Evolutionary conservation across 805 yeast genomes (phyloP).

Genomic region (Alloascoidea hylecoeti): DNA sequence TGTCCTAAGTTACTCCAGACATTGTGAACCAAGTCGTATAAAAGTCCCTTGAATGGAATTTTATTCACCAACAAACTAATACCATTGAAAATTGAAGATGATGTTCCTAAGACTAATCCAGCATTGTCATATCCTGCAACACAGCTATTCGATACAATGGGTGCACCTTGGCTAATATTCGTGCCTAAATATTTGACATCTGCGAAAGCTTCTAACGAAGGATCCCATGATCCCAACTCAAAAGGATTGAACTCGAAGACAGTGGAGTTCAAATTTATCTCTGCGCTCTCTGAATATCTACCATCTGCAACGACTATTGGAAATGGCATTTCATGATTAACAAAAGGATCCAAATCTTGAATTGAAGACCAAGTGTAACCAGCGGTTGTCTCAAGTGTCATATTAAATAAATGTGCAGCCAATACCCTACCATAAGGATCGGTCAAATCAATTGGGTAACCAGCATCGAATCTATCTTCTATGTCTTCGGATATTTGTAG

Average conservation of each 20-base stretch:
- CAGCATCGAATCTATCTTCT: conserved; percentile 42
- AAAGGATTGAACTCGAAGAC: conserved; percentile 28
- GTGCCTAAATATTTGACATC: conserved; percentile 58
- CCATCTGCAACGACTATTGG: conserved; percentile 39
- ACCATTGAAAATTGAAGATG: conserved; percentile 23
- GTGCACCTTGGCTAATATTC: conserved; percentile 38
- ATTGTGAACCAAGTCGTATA: conserved; percentile 27
- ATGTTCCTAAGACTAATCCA: conserved; percentile 56
- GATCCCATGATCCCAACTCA: conserved; percentile 74
- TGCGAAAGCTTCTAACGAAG: conserved; percentile 42
- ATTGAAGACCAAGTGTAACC: conserved; percentile 30
- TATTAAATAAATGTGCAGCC: conserved; percentile 56
- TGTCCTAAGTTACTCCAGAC: conserved; percentile 28
- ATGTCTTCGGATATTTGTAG: conserved; percentile 28
- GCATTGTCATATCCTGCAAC: conserved; percentile 60
- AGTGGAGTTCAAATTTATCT: conserved; percentile 50
- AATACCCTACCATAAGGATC: conserved; percentile 78
- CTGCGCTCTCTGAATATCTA: conserved; percentile 27
- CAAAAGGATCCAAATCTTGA: conserved; percentile 30
- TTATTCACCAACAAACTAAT: too few relatives aligned
- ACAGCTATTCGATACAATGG: conserved; percentile 32
- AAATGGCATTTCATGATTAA: conserved; percentile 31
- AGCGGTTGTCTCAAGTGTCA: conserved; percentile 49
- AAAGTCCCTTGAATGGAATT: too few relatives aligned
- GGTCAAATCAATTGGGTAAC: conserved; percentile 51